These are phyloP conservation scores for Cucurbita pepo DNA, from an alignment of 306 rosid genomes.

Conservation along the genomic window DNA sequence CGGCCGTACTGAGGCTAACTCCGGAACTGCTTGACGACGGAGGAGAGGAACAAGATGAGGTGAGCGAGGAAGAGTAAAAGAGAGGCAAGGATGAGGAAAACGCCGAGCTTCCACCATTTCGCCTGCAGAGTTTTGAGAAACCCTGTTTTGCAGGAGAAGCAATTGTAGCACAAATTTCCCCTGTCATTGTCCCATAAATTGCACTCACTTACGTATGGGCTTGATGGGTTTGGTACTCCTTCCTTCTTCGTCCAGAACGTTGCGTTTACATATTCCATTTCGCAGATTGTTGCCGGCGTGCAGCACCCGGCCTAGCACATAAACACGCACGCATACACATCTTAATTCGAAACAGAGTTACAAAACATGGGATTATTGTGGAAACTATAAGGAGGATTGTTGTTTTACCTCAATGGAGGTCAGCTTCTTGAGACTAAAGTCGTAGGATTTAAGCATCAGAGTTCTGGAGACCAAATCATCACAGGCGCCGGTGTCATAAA, in stretches of 20 bases:
- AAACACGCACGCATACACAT: no score
- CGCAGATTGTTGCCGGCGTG: slow-evolving; percentile 12
- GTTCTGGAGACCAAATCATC: slow-evolving; percentile 6
- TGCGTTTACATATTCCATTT: slow-evolving; percentile 18
- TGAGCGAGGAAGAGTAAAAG: slow-evolving; percentile 11
- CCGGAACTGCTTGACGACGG: slow-evolving; percentile 5
- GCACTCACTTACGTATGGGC: slow-evolving; percentile 9
- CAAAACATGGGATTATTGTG: no score
- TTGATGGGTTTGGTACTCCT: background rate
- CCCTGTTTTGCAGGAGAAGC: slow-evolving; percentile 16
- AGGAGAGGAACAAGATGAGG: slow-evolving; percentile 8
- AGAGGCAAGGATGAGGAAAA: slow-evolving; percentile 9
- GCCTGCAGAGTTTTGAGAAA: background rate
- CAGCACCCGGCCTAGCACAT: slow-evolving; percentile 16
- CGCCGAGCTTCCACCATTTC: slow-evolving; percentile 18
- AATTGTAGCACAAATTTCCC: slow-evolving; percentile 10
- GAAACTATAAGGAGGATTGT: background rate
- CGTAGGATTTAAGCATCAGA: slow-evolving; percentile 4
- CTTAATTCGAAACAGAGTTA: no score
- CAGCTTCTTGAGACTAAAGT: background rate
- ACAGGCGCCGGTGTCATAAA: slow-evolving; percentile 10
- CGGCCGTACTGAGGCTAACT: background rate
- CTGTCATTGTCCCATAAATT: slow-evolving; percentile 10
- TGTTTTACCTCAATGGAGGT: slow-evolving; percentile 11
- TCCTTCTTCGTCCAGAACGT: slow-evolving; percentile 13